These are phyloP conservation scores for Salicornia ramosissima DNA, from an alignment of 148 eudicot species.

Conservation along the genomic window DNA sequence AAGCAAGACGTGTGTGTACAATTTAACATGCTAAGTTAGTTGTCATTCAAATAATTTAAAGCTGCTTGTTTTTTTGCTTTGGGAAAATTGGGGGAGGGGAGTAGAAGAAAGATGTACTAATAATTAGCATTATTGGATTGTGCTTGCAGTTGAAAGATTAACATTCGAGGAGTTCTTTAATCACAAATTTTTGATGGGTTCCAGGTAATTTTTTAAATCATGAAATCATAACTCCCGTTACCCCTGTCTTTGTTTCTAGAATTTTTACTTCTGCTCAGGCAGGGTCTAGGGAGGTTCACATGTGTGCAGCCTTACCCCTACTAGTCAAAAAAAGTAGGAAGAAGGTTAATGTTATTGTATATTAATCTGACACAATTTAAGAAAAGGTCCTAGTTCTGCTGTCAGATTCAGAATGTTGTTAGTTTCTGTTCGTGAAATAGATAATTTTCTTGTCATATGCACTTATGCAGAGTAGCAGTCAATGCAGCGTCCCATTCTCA, in stretches of 20 bases:
- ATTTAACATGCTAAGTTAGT: no score
- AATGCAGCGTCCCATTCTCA: slow-evolving; percentile 21
- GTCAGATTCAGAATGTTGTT: neutral
- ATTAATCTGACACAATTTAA: neutral
- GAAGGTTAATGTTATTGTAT: neutral
- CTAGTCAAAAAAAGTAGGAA: neutral
- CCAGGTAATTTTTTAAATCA: slow-evolving; percentile 24
- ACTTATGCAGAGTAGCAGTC: slow-evolving; percentile 28
- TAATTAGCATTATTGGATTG: slow-evolving; percentile 13
- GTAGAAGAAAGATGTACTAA: slow-evolving; percentile 9
- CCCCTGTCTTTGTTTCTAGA: neutral
- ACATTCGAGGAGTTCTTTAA: slow-evolving; percentile 47
- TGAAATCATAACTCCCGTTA: neutral
- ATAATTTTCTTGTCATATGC: slow-evolving; percentile 16
- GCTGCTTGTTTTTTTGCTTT: neutral
- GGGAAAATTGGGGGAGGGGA: neutral
- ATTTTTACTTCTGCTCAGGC: neutral
- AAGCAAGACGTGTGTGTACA: no score
- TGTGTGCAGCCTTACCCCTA: neutral
- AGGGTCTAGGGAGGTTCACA: no score
- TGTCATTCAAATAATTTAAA: neutral
- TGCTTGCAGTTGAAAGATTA: slow-evolving; percentile 45
- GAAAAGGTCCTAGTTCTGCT: neutral
- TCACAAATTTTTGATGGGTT: slow-evolving; percentile 35
- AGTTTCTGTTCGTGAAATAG: slow-evolving; percentile 3